phyloP scores from a whole-genome alignment of 345 rosid genomes.

The Bretschneidera sinensis region DNA sequence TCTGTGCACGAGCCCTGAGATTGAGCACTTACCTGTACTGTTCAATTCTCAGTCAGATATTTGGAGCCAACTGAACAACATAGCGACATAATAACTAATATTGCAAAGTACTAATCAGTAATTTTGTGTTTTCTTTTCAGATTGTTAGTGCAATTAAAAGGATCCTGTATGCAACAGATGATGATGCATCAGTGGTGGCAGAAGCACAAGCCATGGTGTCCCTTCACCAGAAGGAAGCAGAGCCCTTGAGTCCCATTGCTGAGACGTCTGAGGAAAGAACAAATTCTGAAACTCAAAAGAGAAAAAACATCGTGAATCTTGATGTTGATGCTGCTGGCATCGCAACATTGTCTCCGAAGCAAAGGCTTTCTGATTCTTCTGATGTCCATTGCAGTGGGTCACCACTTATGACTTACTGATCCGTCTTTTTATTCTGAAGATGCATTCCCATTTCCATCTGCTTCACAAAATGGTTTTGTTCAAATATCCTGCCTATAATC shows the following conservation, averaged over 20 bases:
- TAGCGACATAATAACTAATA: neutral
- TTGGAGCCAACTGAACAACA: no score
- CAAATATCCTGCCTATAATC: constrained; percentile 6
- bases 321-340: constrained; percentile 77
- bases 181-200: constrained; percentile 53
- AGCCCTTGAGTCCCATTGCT: constrained; percentile 59
- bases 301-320: constrained; percentile 63
- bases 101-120: neutral
- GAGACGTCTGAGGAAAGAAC: constrained; percentile 68
- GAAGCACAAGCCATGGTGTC: constrained; percentile 77
- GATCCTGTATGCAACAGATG: constrained; percentile 75
- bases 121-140: constrained; percentile 34
- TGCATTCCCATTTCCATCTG: no score
- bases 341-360: constrained; percentile 69
- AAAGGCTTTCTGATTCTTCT: constrained; percentile 77
- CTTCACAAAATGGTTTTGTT: constrained; percentile 13
- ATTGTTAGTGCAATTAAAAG: constrained; percentile 74
- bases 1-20: constrained; percentile 64
- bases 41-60: constrained; percentile 1
- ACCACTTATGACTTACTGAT: constrained; percentile 80
- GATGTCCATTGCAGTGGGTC: constrained; percentile 91
- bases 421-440: neutral
- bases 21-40: constrained; percentile 61
- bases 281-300: constrained; percentile 61
- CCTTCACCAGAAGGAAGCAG: constrained; percentile 32